phyloP scores from a whole-genome alignment of 176 grass and related monocot species.

The Canna indica region DNA sequence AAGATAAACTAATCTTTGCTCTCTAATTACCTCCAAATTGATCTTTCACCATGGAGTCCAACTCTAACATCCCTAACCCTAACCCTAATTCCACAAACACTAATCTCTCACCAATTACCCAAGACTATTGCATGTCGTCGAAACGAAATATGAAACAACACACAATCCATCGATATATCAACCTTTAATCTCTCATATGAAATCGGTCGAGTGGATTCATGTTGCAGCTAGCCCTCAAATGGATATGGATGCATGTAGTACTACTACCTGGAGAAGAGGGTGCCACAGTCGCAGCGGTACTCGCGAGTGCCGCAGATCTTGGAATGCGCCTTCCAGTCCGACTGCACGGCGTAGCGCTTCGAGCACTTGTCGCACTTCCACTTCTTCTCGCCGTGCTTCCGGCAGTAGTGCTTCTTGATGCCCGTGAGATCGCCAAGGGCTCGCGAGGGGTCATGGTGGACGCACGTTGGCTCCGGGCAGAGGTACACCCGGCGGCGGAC shows the following conservation, averaged over 20 bases:
- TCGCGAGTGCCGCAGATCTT: slow-evolving; percentile 97
- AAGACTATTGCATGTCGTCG: not conserved
- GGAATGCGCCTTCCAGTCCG: slow-evolving; percentile 98
- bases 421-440: slow-evolving; percentile 90
- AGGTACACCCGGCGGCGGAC: slow-evolving; percentile 69
- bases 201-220: too few relatives aligned
- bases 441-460: slow-evolving; percentile 85
- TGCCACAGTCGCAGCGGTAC: slow-evolving; percentile 98
- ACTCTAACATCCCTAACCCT: slow-evolving; percentile 37
- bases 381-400: slow-evolving; percentile 99
- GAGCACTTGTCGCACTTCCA: slow-evolving; percentile 99
- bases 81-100: not conserved
- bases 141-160: not conserved
- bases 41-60: not conserved
- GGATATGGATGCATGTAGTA: too few relatives aligned
- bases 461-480: slow-evolving; percentile 90
- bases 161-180: not conserved
- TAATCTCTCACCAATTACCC: not conserved
- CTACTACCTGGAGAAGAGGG: slow-evolving; percentile 75
- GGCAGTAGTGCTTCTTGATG: slow-evolving; percentile 98
- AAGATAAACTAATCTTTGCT: too few relatives aligned
- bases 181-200: too few relatives aligned
- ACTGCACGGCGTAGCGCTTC: slow-evolving; percentile 97
- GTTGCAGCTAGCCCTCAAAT: too few relatives aligned
- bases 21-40: not conserved